Evolutionary conservation across 106 monocot species (phyloP).

Genomic region (Posidonia australis): DNA sequence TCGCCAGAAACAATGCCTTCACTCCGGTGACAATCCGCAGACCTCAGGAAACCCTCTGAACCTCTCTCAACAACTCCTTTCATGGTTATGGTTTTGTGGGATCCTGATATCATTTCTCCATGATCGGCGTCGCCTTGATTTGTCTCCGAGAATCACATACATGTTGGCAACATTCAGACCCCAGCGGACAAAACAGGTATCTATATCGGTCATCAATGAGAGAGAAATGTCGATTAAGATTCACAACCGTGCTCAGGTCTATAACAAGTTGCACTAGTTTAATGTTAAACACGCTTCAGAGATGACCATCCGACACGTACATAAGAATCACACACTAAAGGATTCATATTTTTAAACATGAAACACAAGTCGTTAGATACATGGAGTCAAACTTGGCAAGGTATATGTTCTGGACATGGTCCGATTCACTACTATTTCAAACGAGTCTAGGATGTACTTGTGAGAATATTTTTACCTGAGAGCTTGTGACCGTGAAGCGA

Average conservation of each 20-base stretch:
- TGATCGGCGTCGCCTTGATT: constrained; percentile 81
- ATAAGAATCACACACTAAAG: too few relatives aligned
- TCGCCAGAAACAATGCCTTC: constrained; percentile 79
- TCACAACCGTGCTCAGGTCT: neutral
- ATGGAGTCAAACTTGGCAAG: too few relatives aligned
- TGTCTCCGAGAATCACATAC: constrained; percentile 79
- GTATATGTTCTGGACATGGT: too few relatives aligned
- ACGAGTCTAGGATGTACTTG: too few relatives aligned
- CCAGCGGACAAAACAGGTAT: constrained; percentile 86
- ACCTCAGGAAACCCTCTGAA: constrained; percentile 67
- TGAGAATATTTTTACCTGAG: constrained; percentile 87
- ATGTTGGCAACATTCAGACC: constrained; percentile 71
- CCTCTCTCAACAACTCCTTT: constrained; percentile 62
- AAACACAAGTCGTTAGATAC: too few relatives aligned
- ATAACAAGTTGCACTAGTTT: too few relatives aligned
- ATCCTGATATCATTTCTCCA: constrained; percentile 81
- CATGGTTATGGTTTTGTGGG: constrained; percentile 83
- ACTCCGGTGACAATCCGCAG: constrained; percentile 63
- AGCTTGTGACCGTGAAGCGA: constrained; percentile 84
- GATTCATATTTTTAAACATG: too few relatives aligned
- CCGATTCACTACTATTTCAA: too few relatives aligned
- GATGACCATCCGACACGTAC: too few relatives aligned
- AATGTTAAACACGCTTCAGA: too few relatives aligned
- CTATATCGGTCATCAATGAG: constrained; percentile 22
- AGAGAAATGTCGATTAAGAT: neutral